Evolutionary conservation across 345 rosid genomes (phyloP).

Genomic region (Camelina laxa): DNA sequence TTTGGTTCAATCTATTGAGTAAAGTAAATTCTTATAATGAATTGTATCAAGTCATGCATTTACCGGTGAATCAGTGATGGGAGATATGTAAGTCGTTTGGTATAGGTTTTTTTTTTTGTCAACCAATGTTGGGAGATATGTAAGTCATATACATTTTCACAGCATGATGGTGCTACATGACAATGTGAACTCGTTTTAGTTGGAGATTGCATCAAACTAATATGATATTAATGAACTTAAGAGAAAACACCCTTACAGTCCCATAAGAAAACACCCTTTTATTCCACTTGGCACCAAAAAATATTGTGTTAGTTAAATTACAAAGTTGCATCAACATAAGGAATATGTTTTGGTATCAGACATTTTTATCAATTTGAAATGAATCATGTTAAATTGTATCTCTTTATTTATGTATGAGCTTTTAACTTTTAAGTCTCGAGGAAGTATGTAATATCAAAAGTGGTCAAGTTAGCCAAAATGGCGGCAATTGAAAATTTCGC

Average conservation of each 20-base stretch:
- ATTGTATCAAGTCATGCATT: background rate
- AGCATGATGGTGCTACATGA: constrained; percentile 5
- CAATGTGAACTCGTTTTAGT: background rate
- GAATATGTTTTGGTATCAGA: background rate
- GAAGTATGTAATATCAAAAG: constrained; percentile 4
- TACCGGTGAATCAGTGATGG: background rate
- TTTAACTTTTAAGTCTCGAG: background rate
- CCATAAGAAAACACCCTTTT: background rate
- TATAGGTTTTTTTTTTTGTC: too few species aligned
- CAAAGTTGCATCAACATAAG: background rate
- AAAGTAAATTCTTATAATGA: background rate
- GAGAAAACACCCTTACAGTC: background rate
- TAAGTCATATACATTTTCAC: too few species aligned
- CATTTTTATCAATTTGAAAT: background rate
- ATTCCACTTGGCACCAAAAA: background rate
- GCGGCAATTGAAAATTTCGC: constrained; percentile 34
- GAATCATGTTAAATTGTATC: background rate
- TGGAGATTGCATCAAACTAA: background rate
- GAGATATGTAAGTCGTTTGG: too few species aligned
- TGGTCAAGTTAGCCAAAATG: constrained; percentile 37
- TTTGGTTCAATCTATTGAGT: background rate
- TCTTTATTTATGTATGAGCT: background rate
- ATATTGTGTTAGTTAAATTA: background rate
- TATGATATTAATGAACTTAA: background rate
- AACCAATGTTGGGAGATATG: too few species aligned